Evolutionary conservation across 371 early-diverging fungal genomes (phyloP).

Genomic region (Dichotomocladium elegans): DNA sequence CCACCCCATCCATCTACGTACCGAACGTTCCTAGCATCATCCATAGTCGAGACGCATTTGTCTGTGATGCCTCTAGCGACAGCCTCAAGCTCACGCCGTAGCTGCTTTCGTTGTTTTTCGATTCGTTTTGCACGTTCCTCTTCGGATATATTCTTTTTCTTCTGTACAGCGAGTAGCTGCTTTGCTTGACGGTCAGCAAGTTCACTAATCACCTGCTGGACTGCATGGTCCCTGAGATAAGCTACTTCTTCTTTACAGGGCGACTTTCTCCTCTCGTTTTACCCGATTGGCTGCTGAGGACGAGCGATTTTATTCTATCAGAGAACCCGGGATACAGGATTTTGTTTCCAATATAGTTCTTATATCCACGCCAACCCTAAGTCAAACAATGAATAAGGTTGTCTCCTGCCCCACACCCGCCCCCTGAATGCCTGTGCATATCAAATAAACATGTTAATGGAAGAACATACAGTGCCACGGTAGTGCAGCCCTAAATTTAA

Average conservation of each 20-base stretch:
- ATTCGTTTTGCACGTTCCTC: slow-evolving; percentile 3
- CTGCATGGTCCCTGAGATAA: slow-evolving; percentile 8
- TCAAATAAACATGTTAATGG: neutral
- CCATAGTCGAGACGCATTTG: slow-evolving; percentile 67
- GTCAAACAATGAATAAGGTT: neutral
- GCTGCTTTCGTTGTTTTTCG: slow-evolving; percentile 29
- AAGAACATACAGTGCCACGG: slow-evolving; percentile 58
- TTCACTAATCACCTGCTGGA: slow-evolving; percentile 12
- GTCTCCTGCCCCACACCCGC: too few relatives aligned
- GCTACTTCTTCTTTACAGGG: neutral
- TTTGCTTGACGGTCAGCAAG: slow-evolving; percentile 17
- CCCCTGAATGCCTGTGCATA: neutral
- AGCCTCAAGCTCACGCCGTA: slow-evolving; percentile 48
- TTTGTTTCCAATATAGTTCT: slow-evolving; percentile 72
- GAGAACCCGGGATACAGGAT: slow-evolving; percentile 70
- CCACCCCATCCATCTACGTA: slow-evolving; percentile 15
- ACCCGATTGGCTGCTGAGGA: slow-evolving; percentile 28
- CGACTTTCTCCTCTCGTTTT: neutral
- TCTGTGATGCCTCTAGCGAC: slow-evolving; percentile 63
- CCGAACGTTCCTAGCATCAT: slow-evolving; percentile 60
- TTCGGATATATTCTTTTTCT: slow-evolving; percentile 11
- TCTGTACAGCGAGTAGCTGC: slow-evolving; percentile 8
- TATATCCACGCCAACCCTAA: slow-evolving; percentile 69
- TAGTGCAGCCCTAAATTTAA: slow-evolving; percentile 68
- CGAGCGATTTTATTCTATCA: slow-evolving; percentile 52